phyloP scores from a whole-genome alignment of 2,329 filamentous ascomycete genomes.

The Exophiala sp. region DNA sequence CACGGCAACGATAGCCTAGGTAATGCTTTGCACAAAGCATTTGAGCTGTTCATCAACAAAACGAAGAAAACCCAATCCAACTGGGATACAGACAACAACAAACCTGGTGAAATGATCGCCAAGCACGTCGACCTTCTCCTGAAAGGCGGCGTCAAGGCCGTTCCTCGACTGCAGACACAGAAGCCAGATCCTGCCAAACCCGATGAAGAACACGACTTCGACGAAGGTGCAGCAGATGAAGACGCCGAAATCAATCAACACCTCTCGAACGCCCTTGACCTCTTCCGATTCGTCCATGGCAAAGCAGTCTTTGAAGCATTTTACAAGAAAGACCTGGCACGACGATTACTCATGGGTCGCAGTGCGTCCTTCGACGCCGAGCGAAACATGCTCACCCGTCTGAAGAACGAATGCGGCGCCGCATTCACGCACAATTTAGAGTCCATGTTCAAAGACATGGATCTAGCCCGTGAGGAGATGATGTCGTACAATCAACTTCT shows the following conservation, averaged over 20 bases:
- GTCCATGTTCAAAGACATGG: constrained; percentile 99
- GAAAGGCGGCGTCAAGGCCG: constrained; percentile 78
- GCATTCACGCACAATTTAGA: constrained; percentile 96
- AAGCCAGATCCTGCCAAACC: constrained; percentile 52
- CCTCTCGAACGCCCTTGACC: constrained; percentile 84
- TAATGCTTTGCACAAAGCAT: constrained; percentile 77
- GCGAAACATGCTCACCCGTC: constrained; percentile 85
- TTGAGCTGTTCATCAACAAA: constrained; percentile 90
- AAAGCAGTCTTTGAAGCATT: constrained; percentile 98
- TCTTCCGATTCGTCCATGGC: constrained; percentile 95
- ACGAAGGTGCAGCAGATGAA: constrained; percentile 53
- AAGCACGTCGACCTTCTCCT: constrained; percentile 92
- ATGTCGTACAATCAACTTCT: constrained; percentile 72
- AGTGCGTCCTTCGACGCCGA: constrained; percentile 95
- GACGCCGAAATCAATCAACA: constrained; percentile 89
- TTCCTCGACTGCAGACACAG: constrained; percentile 64
- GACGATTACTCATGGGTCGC: constrained; percentile 82
- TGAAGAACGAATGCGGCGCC: constrained; percentile 89
- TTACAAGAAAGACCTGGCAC: constrained; percentile 95
- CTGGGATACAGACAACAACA: constrained; percentile 81
- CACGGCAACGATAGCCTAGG: constrained; percentile 70
- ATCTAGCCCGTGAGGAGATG: constrained; percentile 90
- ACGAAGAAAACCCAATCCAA: constrained; percentile 65
- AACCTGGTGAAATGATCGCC: constrained; percentile 97
- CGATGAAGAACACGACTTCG: constrained; percentile 59